A percentile compares a stretch with the other conserved stretches of the same genome.
These are phyloP conservation scores for Phytopythium oedochilum DNA, from an alignment of 352 stramenopile genomes.

Conservation along the genomic window DNA sequence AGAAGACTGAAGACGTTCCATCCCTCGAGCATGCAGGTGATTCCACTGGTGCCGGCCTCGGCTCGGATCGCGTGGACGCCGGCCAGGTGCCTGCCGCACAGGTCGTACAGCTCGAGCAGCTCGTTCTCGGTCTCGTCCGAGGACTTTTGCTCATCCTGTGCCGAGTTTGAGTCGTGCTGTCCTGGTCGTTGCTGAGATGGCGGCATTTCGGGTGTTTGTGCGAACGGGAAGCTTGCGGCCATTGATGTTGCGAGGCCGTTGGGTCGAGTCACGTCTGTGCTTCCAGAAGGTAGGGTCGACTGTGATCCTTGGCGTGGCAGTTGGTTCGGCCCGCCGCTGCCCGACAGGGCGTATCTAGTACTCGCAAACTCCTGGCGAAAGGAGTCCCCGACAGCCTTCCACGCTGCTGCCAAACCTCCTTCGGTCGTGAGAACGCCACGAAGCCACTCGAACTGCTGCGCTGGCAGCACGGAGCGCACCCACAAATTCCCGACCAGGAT, in stretches of 20 bases:
- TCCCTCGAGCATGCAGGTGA: constrained; percentile 52
- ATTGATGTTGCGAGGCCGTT: constrained; percentile 2
- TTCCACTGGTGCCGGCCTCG: constrained; percentile 59
- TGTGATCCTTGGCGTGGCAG: background rate
- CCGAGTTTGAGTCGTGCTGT: background rate
- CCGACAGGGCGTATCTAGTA: constrained; percentile 12
- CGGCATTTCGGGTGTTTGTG: background rate
- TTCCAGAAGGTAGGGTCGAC: background rate
- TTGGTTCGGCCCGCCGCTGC: background rate
- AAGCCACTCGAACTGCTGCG: constrained; percentile 16
- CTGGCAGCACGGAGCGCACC: constrained; percentile 27
- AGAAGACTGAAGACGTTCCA: constrained; percentile 66
- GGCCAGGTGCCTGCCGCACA: constrained; percentile 40
- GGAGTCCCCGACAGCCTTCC: constrained; percentile 41
- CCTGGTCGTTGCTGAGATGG: background rate
- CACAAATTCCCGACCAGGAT: constrained; percentile 40
- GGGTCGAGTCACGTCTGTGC: background rate
- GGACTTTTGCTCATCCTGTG: background rate
- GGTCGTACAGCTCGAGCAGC: constrained; percentile 56
- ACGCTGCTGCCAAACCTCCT: constrained; percentile 37
- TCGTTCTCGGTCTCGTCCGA: constrained; percentile 33
- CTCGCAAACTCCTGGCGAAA: constrained; percentile 52
- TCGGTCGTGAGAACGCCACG: constrained; percentile 25
- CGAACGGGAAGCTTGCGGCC: constrained; percentile 16
- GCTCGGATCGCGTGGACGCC: constrained; percentile 44